Base-by-base conservation (phyloP, 2,329 filamentous ascomycete species). In the Colletotrichum orbiculare region DNA sequence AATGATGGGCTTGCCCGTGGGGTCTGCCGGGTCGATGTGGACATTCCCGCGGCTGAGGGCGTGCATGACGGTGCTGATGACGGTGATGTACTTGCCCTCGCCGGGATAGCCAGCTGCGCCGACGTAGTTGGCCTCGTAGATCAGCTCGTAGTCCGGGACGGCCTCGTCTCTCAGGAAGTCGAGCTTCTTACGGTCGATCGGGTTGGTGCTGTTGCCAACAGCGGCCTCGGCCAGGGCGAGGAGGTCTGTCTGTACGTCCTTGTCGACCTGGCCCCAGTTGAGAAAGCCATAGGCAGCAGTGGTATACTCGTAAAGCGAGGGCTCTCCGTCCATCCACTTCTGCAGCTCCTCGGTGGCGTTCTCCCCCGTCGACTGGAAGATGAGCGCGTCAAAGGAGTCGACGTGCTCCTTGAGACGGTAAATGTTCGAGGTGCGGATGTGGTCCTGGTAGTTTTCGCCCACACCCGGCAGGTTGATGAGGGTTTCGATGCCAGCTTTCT, bases 391-490 rank as follows among this genome's bases (percentile, higher is more conserved):
- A 37, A 73, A 71, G 8, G 75, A 75, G 15, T 65, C 70, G 69
- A 71, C 75, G n/a, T 72, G 67, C 25, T 69, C 62, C 53, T 73
- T 73, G 43, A 78, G 69, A 64, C 77, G 72, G 64, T 79, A 79
- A 0, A 73, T 73, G 9, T 70, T 71, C 41, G 72, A 71, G 6
- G 78, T 71, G 42, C 76, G 74, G 1, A 72, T 70, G 45, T 78
- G 76, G 25, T 78, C 76, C 56, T 78, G 76, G 2, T 77, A 69
- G 33, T 77, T 77, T 11, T 75, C 72, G 0, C 75, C 88, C 2
- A 90, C 87, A 11, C 85, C 86, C 0, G 86, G 86, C 1, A 86
- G 78, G 68, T 89, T 81, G 0, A 80, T 74, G 33, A 87, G 64
- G 6, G 84, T 77, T 0, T 77, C 71, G 63, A 89, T 85, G 8